These are phyloP conservation scores for Xerocomellus amylosporus DNA, from an alignment of 768 basidiomycete genomes.

Conservation along the genomic window DNA sequence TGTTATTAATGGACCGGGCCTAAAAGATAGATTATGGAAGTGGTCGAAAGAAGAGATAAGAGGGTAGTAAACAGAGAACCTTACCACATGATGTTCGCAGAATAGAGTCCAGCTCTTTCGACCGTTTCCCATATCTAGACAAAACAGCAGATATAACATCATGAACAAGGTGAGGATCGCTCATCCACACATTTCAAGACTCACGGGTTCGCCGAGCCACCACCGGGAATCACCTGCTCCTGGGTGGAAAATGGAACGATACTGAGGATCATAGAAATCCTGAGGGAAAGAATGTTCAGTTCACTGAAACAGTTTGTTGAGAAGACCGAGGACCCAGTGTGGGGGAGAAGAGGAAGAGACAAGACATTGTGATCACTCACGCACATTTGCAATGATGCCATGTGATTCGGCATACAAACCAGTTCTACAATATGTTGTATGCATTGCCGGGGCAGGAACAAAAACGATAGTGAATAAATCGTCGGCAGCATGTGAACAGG, in stretches of 20 bases:
- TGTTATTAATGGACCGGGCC: conserved; percentile 14
- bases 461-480: neutral
- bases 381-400: conserved; percentile 82
- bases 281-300: conserved; percentile 24
- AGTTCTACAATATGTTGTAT: conserved; percentile 49
- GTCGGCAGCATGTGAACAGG: neutral
- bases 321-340: neutral
- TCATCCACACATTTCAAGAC: conserved; percentile 12
- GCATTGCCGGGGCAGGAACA: neutral
- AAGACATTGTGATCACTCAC: conserved; percentile 12
- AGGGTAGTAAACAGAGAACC: conserved; percentile 20
- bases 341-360: neutral
- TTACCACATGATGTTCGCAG: conserved; percentile 89
- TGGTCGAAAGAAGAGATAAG: neutral
- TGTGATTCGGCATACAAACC: conserved; percentile 85
- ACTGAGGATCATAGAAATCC: conserved; percentile 80
- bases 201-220: conserved; percentile 88
- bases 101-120: conserved; percentile 62
- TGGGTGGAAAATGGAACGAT: conserved; percentile 52
- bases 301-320: neutral
- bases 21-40: neutral
- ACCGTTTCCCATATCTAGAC: conserved; percentile 86
- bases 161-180: neutral
- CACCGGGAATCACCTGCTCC: conserved; percentile 61
- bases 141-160: neutral